These are phyloP conservation scores for Nannizzia gypsea DNA, from an alignment of 2,329 filamentous ascomycete species.

Conservation along the genomic window DNA sequence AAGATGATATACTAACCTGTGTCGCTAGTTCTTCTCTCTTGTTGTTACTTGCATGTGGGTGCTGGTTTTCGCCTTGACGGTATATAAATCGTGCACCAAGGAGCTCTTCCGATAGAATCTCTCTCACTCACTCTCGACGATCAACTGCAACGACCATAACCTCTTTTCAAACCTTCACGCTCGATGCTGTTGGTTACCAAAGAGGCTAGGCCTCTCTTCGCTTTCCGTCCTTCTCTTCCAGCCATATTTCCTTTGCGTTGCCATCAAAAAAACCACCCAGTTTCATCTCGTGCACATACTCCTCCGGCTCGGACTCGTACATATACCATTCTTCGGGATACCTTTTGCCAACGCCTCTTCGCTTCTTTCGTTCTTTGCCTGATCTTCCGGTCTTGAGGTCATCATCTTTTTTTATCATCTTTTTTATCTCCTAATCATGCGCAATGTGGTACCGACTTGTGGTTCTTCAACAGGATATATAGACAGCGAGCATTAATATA, in stretches of 20 bases:
- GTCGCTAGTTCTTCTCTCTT: conserved; percentile 9
- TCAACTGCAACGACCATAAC: neutral
- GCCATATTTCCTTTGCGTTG: neutral
- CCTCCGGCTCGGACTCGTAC: neutral
- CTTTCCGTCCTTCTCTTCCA: neutral
- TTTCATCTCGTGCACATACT: conserved; percentile 1
- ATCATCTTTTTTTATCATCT: neutral
- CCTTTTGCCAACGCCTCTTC: neutral
- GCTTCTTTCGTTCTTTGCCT: neutral
- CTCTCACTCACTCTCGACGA: neutral
- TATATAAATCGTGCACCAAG: conserved; percentile 12
- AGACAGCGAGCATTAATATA: conserved; percentile 1
- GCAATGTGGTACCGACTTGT: neutral
- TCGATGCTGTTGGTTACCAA: neutral
- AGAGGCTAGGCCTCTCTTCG: neutral
- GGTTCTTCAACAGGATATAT: conserved; percentile 3
- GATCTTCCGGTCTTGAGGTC: neutral
- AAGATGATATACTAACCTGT: neutral
- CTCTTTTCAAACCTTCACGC: neutral
- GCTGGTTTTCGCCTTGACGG: conserved; percentile 12
- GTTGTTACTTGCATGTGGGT: conserved; percentile 12
- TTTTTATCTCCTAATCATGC: conserved; percentile 1
- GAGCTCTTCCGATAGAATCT: conserved; percentile 8
- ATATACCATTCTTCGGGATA: neutral
- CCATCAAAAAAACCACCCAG: neutral